Evolutionary conservation across 1,284 basidiomycete species (phyloP).

Genomic region (Apiotrichum brassicae): DNA sequence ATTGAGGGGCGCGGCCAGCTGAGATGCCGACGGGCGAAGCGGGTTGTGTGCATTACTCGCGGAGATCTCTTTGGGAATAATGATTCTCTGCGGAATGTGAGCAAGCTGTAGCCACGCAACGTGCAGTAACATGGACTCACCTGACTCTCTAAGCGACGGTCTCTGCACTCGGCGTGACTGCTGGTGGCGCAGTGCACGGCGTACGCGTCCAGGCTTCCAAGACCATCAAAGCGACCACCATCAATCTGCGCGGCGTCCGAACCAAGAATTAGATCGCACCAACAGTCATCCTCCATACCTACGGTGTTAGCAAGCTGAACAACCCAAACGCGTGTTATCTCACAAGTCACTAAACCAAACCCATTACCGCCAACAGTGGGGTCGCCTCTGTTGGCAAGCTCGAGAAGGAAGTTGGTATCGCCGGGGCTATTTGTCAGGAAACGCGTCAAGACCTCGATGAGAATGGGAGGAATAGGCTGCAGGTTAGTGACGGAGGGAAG

Average conservation of each 20-base stretch:
- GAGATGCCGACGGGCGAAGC: too few species aligned
- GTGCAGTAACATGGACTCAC: constrained; percentile 2
- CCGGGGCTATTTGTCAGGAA: constrained; percentile 23
- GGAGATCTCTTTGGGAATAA: background rate
- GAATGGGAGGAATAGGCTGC: constrained; percentile 24
- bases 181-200: constrained; percentile 9
- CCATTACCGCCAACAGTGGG: constrained; percentile 28
- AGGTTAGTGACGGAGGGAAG: too few species aligned
- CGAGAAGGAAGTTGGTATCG: constrained; percentile 36
- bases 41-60: too few species aligned
- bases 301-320: background rate
- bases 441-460: constrained; percentile 14
- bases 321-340: constrained; percentile 3
- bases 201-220: constrained; percentile 34
- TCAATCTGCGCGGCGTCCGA: constrained; percentile 26
- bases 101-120: too few species aligned
- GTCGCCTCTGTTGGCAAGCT: constrained; percentile 19
- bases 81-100: background rate
- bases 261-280: constrained; percentile 32
- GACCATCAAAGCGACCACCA: constrained; percentile 29
- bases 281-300: constrained; percentile 43
- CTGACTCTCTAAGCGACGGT: constrained; percentile 8
- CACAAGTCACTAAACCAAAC: constrained; percentile 37
- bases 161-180: constrained; percentile 5
- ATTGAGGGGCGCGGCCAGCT: too few species aligned